Base-by-base conservation (phyloP, 2,329 filamentous ascomycete genomes). In the Ophiostoma perfectum region DNA sequence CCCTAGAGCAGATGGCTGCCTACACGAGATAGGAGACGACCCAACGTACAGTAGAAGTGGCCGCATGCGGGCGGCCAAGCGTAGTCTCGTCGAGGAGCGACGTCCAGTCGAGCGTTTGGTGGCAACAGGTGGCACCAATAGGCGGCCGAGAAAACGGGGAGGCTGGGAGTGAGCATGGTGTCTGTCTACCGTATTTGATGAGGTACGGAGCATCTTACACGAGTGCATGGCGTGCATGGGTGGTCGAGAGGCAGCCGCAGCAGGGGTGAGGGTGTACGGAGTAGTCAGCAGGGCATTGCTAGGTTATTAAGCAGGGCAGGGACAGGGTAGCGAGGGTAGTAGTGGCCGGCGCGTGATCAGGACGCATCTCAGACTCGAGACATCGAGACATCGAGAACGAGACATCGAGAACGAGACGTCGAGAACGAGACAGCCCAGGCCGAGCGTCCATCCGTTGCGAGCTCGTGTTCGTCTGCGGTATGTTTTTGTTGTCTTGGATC, bases 81-180 rank as follows among this genome's bases (percentile, higher is more conserved):
- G 55, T 18, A 38, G 16, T 27, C 12, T n/a, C 49, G 8, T 36
- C 27, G 49, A 27, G 49, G 14, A 18, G 18, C 18, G 49, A 11
- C 18, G 49, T n/a, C n/a, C 55, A 62, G 55, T 62, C 27, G 36
- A 55, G 49, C 18, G 49, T 18, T 55, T 55, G 49, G n/a, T 7
- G 47, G 47, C 27, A 60, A 60, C 55, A 62, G 55, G 14, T 38
- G 27, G 58, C 38, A 38, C 58, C 58, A 63, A 18, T 63, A 14
- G 18, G 7, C 4, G 5, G 38, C 38, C 38, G 38, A 42, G 18
- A n/a, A 63, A 63, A 63, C 16, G 39, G 36, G 38, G 58, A 63
- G 58, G 58, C 58, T 63, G 58, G 58, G 58, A 41, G 12, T 16
- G 58, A 42, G 27, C 27, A 27, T 27, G 27, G 2, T 27, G 27